Conservation (phyloP, 179 eudicot species). For the Pouteria campechiana region DNA sequence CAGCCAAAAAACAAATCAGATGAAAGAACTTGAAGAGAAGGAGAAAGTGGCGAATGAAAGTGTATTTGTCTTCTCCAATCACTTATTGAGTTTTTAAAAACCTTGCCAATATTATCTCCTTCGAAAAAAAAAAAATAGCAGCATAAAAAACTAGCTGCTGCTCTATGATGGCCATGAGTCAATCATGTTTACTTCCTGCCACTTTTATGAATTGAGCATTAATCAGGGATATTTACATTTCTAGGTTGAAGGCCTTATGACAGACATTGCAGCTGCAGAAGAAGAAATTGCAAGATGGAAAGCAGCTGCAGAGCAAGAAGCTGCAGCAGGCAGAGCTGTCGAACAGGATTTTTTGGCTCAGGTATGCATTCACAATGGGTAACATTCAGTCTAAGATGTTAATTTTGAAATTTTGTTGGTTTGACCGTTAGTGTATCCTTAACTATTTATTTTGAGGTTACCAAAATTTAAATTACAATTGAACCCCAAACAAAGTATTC, state of each 20-base stretch:
- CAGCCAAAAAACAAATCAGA: constrained; percentile 42
- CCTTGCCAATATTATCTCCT: neutral
- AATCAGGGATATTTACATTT: neutral
- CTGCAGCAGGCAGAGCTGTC: constrained; percentile 91
- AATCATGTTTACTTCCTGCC: too few species aligned
- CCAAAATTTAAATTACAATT: too few species aligned
- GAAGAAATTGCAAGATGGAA: constrained; percentile 97
- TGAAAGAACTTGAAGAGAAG: constrained; percentile 92
- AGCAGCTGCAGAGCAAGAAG: constrained; percentile 95
- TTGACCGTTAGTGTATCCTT: too few species aligned
- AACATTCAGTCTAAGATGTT: too few species aligned
- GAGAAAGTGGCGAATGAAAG: constrained; percentile 92
- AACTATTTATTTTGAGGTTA: too few species aligned
- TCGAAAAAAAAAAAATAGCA: neutral
- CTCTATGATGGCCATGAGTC: too few species aligned
- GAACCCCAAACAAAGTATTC: too few species aligned
- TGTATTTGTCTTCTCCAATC: constrained; percentile 23
- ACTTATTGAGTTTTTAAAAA: too few species aligned
- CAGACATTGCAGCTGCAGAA: constrained; percentile 90
- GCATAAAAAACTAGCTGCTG: too few species aligned
- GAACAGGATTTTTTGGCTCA: constrained; percentile 74
- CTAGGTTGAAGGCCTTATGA: constrained; percentile 94
- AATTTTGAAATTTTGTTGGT: too few species aligned
- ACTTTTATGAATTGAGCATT: too few species aligned
- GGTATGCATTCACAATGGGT: constrained; percentile 26